Evolutionary conservation across 225 moss, liverwort and hornwort genomes (phyloP).

Genomic region (Thuidium tamariscinum): DNA sequence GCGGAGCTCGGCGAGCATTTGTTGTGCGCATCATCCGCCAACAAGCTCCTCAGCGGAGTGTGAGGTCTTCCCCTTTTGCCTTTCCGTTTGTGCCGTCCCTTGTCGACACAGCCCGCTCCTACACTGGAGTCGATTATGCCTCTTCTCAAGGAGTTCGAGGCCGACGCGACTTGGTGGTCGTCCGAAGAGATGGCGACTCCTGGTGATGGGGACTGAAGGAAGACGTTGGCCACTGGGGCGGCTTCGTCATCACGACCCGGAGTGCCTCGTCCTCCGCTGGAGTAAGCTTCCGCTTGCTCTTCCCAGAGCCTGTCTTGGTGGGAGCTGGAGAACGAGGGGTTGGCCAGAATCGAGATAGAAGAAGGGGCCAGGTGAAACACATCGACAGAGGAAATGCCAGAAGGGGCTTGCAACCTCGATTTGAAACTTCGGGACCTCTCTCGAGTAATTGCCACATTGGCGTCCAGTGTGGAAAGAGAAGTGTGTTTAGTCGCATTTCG

Average conservation of each 20-base stretch:
- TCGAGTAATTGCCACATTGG: conserved; percentile 19
- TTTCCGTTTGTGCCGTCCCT: conserved; percentile 1
- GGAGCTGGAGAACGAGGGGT: conserved; percentile 38
- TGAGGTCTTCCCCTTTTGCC: conserved; percentile 21
- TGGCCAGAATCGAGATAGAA: conserved; percentile 36
- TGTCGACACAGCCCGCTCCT: background rate
- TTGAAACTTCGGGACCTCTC: conserved; percentile 28
- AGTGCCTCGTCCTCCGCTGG: conserved; percentile 39
- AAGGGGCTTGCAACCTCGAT: conserved; percentile 21
- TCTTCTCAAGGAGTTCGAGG: conserved; percentile 11
- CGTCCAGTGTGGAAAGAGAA: background rate
- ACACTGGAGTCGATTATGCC: background rate
- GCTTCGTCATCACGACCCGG: conserved; percentile 34
- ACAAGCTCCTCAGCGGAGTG: conserved; percentile 20
- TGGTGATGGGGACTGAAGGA: conserved; percentile 22
- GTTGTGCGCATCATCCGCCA: conserved; percentile 15
- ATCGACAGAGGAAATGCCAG: conserved; percentile 7
- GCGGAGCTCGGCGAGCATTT: background rate
- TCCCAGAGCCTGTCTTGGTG: conserved; percentile 41
- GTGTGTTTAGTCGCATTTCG: background rate
- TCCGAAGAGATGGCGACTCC: conserved; percentile 5
- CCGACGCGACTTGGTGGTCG: conserved; percentile 8
- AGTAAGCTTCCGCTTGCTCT: conserved; percentile 39
- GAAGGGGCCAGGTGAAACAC: conserved; percentile 24
- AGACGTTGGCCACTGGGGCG: background rate